Evolutionary conservation across 2,329 filamentous ascomycete genomes (phyloP), one percentile per base, ranked within the genome.

Genomic region (Zarea fungicola): DNA sequence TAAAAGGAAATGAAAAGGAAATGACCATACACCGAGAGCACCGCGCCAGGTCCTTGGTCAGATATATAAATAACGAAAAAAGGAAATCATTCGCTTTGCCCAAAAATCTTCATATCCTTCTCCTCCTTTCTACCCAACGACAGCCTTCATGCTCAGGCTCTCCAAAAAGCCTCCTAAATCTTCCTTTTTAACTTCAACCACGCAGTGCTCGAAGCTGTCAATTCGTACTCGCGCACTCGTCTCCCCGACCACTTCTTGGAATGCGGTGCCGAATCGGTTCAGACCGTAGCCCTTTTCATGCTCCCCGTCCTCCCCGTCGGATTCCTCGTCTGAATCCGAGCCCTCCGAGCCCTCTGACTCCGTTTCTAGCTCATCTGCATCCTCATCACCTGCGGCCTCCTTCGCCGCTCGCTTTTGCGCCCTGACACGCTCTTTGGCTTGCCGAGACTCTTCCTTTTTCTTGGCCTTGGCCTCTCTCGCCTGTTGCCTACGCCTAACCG

Each of bases 141-240:
- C 90, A 49, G 84, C 84, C 77, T 95, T 95, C 78, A 90, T 85
- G 68, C 91, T 96, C 63, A 99, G 67, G 49, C 85, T 85, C 71
- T 99, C 93, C 56, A 99, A 73, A 65, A 99, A 99, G 0, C 85
- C 89, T 14, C 83, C 82, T 23, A 99, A 71, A 67, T 97, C 93
- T 63, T 97, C 93, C 72, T 96, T 96, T 69, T 85, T 85, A n/a
- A 99, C 92, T 65, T 99, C 93, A 40, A 97, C 91, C 7, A 97
- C 93, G 61, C 89, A 95, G 65, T 96, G 89, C 68, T 99, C 93
- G 61, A 99, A 99, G 65, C 88, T 95, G 68, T 99, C 93, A 62
- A 96, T 95, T 52, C 90, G 76, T 18, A 97, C 90, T 14, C 91
- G 73, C 1, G 92, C 89, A 51, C 85, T 93, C 14, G 92, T 97